Percentiles rank a stretch among this genome's conserved stretches.
These are phyloP conservation scores for Cordyceps fumosorosea DNA, from an alignment of 2,329 filamentous ascomycete genomes.

Conservation along the genomic window DNA sequence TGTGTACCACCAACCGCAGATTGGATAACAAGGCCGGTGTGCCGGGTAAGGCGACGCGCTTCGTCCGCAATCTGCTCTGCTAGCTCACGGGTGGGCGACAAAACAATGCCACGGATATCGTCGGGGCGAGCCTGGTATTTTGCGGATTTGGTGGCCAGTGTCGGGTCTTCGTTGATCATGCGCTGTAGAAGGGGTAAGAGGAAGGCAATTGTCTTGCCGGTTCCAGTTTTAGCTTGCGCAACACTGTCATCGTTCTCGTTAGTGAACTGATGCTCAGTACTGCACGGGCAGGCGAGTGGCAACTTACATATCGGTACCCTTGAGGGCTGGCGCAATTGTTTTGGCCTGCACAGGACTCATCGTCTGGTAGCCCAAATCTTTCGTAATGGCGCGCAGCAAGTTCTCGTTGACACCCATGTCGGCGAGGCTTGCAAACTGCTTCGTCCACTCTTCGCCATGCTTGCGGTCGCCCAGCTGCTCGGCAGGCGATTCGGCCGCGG, in stretches of 20 bases:
- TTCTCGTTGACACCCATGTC: conserved; percentile 51
- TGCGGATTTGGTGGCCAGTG: conserved; percentile 44
- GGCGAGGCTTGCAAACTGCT: conserved; percentile 39
- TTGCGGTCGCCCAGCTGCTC: neutral
- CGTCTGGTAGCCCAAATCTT: conserved; percentile 65
- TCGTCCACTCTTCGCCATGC: neutral
- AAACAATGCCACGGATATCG: conserved; percentile 63
- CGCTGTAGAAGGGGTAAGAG: conserved; percentile 78
- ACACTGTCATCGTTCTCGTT: conserved; percentile 45
- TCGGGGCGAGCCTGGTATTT: conserved; percentile 34
- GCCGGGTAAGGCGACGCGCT: conserved; percentile 57
- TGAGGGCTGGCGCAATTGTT: conserved; percentile 74
- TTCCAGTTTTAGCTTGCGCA: conserved; percentile 93
- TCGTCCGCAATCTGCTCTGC: conserved; percentile 77
- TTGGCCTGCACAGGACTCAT: conserved; percentile 92
- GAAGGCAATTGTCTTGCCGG: conserved; percentile 94
- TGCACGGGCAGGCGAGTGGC: neutral
- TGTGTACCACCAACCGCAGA: conserved; percentile 88
- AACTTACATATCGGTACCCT: conserved; percentile 75
- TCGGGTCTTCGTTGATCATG: conserved; percentile 59
- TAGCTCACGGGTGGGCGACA: conserved; percentile 76
- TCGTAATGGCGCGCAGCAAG: conserved; percentile 62
- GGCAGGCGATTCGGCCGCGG: conserved; percentile 15
- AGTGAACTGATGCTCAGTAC: neutral
- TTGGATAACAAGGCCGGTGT: conserved; percentile 61